phyloP scores from a whole-genome alignment of 768 basidiomycete species.

The Guyanaporus albipodus region DNA sequence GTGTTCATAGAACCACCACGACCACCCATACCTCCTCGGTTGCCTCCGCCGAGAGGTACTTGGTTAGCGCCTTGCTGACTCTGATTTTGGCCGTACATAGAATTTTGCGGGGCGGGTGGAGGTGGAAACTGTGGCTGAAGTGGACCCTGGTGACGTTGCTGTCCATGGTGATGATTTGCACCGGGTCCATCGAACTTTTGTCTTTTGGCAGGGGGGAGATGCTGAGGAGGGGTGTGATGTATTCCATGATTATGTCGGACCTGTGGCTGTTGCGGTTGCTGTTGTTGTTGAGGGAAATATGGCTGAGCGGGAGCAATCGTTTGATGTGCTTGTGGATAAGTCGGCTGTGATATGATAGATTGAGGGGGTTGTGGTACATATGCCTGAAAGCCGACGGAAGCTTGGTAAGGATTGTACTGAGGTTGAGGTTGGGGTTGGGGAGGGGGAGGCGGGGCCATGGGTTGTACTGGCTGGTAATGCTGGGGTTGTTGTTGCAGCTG shows the following conservation, averaged over 20 bases:
- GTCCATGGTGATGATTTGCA: conserved; percentile 39
- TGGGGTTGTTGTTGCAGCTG: conserved; percentile 56
- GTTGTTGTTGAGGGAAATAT: conserved; percentile 38
- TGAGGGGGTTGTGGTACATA: conserved; percentile 64
- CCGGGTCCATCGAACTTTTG: conserved; percentile 83
- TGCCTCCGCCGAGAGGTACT: conserved; percentile 38
- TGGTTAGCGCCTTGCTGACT: conserved; percentile 44
- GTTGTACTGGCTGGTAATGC: conserved; percentile 46
- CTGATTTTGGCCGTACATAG: conserved; percentile 31
- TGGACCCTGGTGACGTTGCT: conserved; percentile 43
- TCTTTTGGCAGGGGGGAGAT: conserved; percentile 88
- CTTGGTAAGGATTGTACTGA: conserved; percentile 75
- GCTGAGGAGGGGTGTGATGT: conserved; percentile 69
- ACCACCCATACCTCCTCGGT: conserved; percentile 45
- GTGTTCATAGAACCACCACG: conserved; percentile 36
- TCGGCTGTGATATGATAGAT: conserved; percentile 46
- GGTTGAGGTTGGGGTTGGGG: conserved; percentile 57
- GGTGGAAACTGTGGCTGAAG: conserved; percentile 58
- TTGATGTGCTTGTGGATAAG: conserved; percentile 42
- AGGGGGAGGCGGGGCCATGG: conserved; percentile 47
- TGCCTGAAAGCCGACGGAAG: conserved; percentile 57
- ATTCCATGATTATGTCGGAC: conserved; percentile 45
- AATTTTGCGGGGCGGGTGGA: conserved; percentile 25
- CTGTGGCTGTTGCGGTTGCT: conserved; percentile 39
- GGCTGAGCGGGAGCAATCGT: conserved; percentile 39